Base-by-base conservation (phyloP, 2,329 filamentous ascomycete genomes). In the Annulohypoxylon truncatum region DNA sequence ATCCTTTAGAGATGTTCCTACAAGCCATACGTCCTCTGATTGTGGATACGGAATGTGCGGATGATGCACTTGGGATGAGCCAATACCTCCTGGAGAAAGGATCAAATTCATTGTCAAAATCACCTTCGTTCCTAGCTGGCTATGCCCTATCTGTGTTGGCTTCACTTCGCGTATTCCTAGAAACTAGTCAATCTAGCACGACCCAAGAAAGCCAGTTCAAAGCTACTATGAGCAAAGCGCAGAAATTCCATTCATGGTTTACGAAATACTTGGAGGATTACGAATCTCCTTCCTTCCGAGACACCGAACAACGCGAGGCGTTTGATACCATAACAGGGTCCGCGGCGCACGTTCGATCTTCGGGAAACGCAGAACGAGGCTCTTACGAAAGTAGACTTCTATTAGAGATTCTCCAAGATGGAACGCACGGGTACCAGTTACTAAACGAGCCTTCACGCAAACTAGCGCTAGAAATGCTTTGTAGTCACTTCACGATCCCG, bases 1-100 rank as follows among this genome's bases (percentile, higher is more conserved):
- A 98, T 75, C 92, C 93, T 9, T 78, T 97, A 12, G 93, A 99
- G 77, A 96, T 97, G 92, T 84, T 97, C 0, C 83, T 99, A 1
- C 92, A 94, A 73, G 90, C 92, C 1, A 83, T 97, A 18, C 86
- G 91, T 8, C 89, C 89, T 0, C 96, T 94, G 70, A 82, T 98
- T 4, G 90, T 90, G 1, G 91, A 98, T 71, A 85, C 90, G 0
- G 91, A 96, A 74, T 98, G 95, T 77, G 92, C 94, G 8, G 93
- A 97, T 74, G 96, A 99, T 80, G 90, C 92, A 1, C 84, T 98
- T 46, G 95, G 94, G 0, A 87, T 99, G 31, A 89, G 92, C 64
- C 91, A 93, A 77, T 97, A 97, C 78, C 84, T 99, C 1, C 83
- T 98, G 12, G 82, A 87, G 4, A 85, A 86, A 54, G 94, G 95